Conservation (phyloP, 305 asterid genomes). For the Fraxinus albicans region DNA sequence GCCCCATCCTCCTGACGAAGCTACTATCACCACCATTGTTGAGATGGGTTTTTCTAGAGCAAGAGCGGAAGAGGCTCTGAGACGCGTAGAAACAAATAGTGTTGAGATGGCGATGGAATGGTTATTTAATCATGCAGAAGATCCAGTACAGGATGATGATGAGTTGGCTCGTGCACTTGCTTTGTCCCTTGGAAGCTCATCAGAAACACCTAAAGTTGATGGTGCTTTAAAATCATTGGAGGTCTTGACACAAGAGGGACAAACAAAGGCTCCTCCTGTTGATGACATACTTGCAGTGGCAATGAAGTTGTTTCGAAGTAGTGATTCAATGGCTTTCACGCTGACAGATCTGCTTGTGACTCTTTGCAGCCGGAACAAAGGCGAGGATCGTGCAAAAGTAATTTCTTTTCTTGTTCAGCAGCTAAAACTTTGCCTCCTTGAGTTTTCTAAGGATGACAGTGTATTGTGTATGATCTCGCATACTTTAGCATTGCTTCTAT, state of each 20-base stretch:
- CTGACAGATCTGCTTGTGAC: slow-evolving; percentile 89
- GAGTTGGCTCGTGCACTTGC: slow-evolving; percentile 99
- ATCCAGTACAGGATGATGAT: slow-evolving; percentile 96
- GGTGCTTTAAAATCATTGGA: slow-evolving; percentile 65
- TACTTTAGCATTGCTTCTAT: slow-evolving; percentile 82
- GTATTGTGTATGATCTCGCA: slow-evolving; percentile 79
- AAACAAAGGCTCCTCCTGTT: slow-evolving; percentile 71
- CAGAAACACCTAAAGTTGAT: slow-evolving; percentile 81
- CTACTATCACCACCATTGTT: slow-evolving; percentile 87
- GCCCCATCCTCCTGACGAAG: slow-evolving; percentile 91
- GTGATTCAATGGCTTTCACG: slow-evolving; percentile 79
- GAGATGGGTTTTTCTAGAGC: slow-evolving; percentile 99
- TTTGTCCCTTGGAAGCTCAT: slow-evolving; percentile 87
- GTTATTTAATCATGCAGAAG: slow-evolving; percentile 91
- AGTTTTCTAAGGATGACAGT: slow-evolving; percentile 66
- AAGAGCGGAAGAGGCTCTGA: slow-evolving; percentile 96
- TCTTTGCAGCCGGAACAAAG: slow-evolving; percentile 77
- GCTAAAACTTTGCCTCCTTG: slow-evolving; percentile 78
- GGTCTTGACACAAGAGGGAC: slow-evolving; percentile 62
- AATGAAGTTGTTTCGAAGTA: slow-evolving; percentile 73
- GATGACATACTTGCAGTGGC: slow-evolving; percentile 78
- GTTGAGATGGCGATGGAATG: slow-evolving; percentile 99
- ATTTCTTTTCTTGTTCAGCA: slow-evolving; percentile 80
- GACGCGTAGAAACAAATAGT: slow-evolving; percentile 93
- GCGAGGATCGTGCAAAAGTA: slow-evolving; percentile 82